These are phyloP conservation scores for Nemania bipapillata DNA, from an alignment of 2,329 filamentous ascomycete species.

Conservation along the genomic window DNA sequence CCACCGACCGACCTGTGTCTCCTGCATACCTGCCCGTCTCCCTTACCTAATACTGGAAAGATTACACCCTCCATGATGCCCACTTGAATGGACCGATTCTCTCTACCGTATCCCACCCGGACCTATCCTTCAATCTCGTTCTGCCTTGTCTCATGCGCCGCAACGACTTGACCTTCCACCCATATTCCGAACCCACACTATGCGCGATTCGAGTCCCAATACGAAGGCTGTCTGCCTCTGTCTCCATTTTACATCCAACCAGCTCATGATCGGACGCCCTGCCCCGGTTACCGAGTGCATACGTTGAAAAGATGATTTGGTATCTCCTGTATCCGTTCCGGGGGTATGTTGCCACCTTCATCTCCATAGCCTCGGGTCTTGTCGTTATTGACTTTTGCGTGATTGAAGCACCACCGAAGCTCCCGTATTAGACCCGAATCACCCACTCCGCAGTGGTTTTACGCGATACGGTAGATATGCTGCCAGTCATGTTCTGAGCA, in stretches of 20 bases:
- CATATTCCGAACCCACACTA: conserved; percentile 39
- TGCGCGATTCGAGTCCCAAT: conserved; percentile 39
- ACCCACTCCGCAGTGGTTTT: conserved; percentile 73
- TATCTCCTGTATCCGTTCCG: conserved; percentile 80
- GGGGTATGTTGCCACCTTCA: conserved; percentile 66
- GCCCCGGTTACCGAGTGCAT: conserved; percentile 34
- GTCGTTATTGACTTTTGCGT: conserved; percentile 38
- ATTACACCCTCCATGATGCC: conserved; percentile 23
- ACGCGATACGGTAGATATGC: conserved; percentile 76
- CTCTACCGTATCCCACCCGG: conserved; percentile 21
- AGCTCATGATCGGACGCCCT: conserved; percentile 27
- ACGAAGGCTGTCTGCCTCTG: conserved; percentile 39
- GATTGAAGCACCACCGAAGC: conserved; percentile 75
- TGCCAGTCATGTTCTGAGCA: conserved; percentile 77
- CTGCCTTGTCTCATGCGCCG: conserved; percentile 31
- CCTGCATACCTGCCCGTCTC: not conserved
- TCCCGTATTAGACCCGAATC: conserved; percentile 70
- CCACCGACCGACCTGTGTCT: conserved; percentile 3
- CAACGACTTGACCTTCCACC: conserved; percentile 27
- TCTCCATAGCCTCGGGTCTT: conserved; percentile 1
- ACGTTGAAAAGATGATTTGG: conserved; percentile 71
- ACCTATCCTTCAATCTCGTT: conserved; percentile 28
- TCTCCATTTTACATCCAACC: conserved; percentile 19
- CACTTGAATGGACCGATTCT: conserved; percentile 29
- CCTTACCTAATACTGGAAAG: conserved; percentile 6